phyloP scores from a whole-genome alignment of 352 stramenopile species.

The Globisporangium cederbergense region DNA sequence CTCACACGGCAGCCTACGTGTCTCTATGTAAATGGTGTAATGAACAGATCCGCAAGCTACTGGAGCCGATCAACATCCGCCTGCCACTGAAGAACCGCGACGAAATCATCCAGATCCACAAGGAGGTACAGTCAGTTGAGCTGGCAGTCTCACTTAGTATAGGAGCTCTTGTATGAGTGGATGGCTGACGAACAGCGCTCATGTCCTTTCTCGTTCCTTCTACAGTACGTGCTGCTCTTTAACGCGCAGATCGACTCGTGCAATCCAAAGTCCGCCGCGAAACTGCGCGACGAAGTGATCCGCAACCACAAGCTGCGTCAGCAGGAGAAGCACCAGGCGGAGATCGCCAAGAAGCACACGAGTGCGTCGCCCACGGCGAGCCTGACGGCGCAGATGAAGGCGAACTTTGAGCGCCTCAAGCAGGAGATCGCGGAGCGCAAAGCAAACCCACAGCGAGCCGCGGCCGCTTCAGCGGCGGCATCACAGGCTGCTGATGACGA shows the following conservation, averaged over 20 bases:
- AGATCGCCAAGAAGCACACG: slow-evolving; percentile 28
- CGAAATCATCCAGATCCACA: slow-evolving; percentile 88
- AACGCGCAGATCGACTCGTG: slow-evolving; percentile 82
- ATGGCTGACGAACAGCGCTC: too few species aligned
- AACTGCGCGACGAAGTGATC: slow-evolving; percentile 70
- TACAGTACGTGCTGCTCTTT: slow-evolving; percentile 69
- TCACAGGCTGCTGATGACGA: slow-evolving; percentile 15
- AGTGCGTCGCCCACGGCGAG: slow-evolving; percentile 25
- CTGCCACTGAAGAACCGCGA: slow-evolving; percentile 63
- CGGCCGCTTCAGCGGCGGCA: slow-evolving; percentile 14
- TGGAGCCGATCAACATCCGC: slow-evolving; percentile 66
- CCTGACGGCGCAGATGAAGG: slow-evolving; percentile 58
- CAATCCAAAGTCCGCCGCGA: slow-evolving; percentile 58
- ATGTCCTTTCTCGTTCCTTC: neutral
- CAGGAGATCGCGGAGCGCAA: slow-evolving; percentile 67
- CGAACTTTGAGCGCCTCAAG: slow-evolving; percentile 70
- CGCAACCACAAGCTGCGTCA: slow-evolving; percentile 61
- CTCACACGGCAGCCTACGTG: neutral
- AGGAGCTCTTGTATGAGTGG: too few species aligned
- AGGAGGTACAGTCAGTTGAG: slow-evolving; percentile 50
- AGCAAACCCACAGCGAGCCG: slow-evolving; percentile 31
- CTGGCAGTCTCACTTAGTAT: neutral
- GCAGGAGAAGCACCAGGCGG: slow-evolving; percentile 53
- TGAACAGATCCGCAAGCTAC: slow-evolving; percentile 49
- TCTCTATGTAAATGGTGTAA: slow-evolving; percentile 3